Base-by-base conservation (phyloP, 495 filamentous ascomycete species). In the Hypoxylon fuscum region DNA sequence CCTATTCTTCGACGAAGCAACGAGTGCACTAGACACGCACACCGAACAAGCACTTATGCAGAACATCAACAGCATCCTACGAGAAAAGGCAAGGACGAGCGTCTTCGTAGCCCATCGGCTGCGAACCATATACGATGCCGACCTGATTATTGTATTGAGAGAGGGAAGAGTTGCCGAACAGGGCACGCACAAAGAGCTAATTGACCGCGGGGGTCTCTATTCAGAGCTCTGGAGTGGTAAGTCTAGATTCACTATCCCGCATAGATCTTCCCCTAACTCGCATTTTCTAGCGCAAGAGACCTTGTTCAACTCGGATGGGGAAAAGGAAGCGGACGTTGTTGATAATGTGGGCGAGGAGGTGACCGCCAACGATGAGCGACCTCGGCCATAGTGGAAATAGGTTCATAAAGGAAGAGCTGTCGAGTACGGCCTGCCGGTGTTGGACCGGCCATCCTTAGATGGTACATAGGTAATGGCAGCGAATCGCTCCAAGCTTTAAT, bases 1-100 rank as follows among this genome's bases (percentile, higher is more conserved):
- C 29, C 77, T 98, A 0, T 98, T 98, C 83, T 98, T 98, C 64
- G 95, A 98, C 68, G 95, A 98, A 79, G 95, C 95, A 76, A 98
- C 96, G 1, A 96, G 91, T 44, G 96, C 95, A 0, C 79, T 98
- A 42, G 95, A 98, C 70, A 97, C 96, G 0, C 91, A 97, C 71
- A 98, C 95, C 0, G 95, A 98, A 74, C 91, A 96, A 74, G 87
- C 89, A 0, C 80, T 98, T 34, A 86, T 98, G 74, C 83, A 88
- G 55, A 96, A 97, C 66, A 97, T 98, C 74, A 96, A 96, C 70
- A 89, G 88, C 68, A 96, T 98, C 57, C 75, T 98, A 47, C 88
- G 88, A 56, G 93, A 97, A 64, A 96, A 96, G 79, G 77, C 81
- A 22, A 83, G 93, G 45, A 98, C 95, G 4, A 96, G 91, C 62